These are phyloP conservation scores for Leccinum boreale DNA, from an alignment of 768 basidiomycete genomes.

Conservation along the genomic window DNA sequence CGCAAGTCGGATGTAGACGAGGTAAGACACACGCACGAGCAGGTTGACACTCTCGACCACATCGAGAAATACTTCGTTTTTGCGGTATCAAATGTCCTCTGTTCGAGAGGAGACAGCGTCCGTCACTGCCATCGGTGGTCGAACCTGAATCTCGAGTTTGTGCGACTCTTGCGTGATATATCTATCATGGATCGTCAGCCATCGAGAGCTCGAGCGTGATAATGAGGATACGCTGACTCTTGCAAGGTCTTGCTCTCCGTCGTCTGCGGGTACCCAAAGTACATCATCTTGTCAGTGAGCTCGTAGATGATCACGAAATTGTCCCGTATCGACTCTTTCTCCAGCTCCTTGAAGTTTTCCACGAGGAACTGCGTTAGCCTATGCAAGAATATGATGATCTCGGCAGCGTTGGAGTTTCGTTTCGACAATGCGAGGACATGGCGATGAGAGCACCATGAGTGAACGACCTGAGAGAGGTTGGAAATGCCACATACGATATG, in stretches of 20 bases:
- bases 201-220: neutral
- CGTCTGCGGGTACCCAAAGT: constrained; percentile 98
- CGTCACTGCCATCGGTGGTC: constrained; percentile 95
- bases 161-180: constrained; percentile 68
- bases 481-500: constrained; percentile 59
- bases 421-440: constrained; percentile 93
- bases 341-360: constrained; percentile 99
- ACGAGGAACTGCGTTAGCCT: constrained; percentile 87
- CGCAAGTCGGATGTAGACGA: neutral
- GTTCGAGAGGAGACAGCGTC: constrained; percentile 99
- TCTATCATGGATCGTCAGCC: constrained; percentile 34
- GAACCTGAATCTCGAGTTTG: constrained; percentile 91
- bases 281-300: constrained; percentile 99
- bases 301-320: constrained; percentile 99
- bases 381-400: constrained; percentile 95
- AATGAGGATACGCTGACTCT: constrained; percentile 54
- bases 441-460: neutral
- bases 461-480: neutral
- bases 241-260: constrained; percentile 99
- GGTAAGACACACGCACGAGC: constrained; percentile 52
- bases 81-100: constrained; percentile 94
- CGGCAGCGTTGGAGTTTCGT: constrained; percentile 92
- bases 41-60: constrained; percentile 98
- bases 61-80: constrained; percentile 99
- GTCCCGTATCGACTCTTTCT: constrained; percentile 98